Percentiles rank a stretch among this genome's conserved stretches.
These are phyloP conservation scores for Penstemon barbatus DNA, from an alignment of 257 asterid species.

Conservation along the genomic window DNA sequence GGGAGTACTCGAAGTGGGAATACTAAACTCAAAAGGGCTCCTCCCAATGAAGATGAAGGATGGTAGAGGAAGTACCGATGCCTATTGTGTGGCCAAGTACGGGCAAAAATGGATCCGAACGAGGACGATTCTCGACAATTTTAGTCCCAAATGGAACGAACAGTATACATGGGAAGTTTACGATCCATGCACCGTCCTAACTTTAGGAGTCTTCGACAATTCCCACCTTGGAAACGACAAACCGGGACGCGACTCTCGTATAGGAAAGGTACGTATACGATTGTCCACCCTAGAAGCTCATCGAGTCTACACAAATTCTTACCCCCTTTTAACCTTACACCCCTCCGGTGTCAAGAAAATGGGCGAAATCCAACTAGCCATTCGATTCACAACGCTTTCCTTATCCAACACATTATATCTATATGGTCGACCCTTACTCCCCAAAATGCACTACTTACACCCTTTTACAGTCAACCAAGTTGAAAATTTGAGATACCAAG, in stretches of 20 bases:
- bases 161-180: conserved; percentile 39
- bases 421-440: conserved; percentile 30
- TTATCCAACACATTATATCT: conserved; percentile 20
- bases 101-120: conserved; percentile 40
- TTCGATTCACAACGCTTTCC: conserved; percentile 28
- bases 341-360: conserved; percentile 36
- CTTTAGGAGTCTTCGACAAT: conserved; percentile 35
- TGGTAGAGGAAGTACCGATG: conserved; percentile 31
- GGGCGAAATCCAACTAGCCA: conserved; percentile 33
- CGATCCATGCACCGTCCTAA: conserved; percentile 35
- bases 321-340: conserved; percentile 32
- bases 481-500: conserved; percentile 31
- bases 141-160: conserved; percentile 37
- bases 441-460: conserved; percentile 36
- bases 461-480: conserved; percentile 33
- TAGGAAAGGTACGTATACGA: conserved; percentile 36
- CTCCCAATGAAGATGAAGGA: conserved; percentile 35
- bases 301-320: conserved; percentile 26
- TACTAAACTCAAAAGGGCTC: conserved; percentile 29
- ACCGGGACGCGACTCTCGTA: conserved; percentile 23
- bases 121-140: conserved; percentile 27
- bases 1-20: conserved; percentile 35
- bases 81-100: conserved; percentile 36
- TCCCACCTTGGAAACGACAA: conserved; percentile 23
- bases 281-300: conserved; percentile 32